Percentiles rank a stretch among this genome's conserved stretches.
Evolutionary conservation across 2,329 filamentous ascomycete species (phyloP).

Genomic region (Trichoderma citrinoviride): DNA sequence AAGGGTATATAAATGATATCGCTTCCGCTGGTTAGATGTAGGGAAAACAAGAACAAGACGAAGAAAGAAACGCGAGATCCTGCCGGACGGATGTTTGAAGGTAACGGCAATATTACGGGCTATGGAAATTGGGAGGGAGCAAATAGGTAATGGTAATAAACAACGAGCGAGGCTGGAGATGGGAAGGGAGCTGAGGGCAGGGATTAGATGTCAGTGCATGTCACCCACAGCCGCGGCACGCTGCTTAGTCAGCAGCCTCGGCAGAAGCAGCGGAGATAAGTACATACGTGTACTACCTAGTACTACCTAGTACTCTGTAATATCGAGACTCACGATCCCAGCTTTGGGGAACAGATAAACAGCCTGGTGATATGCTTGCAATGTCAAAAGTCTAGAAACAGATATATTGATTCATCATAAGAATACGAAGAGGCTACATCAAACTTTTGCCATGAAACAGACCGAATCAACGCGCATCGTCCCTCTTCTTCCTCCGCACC

Average conservation of each 20-base stretch:
- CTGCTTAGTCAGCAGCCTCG: background rate
- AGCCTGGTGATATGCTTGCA: background rate
- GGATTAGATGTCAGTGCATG: conserved; percentile 23
- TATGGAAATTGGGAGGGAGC: background rate
- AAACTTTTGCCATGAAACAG: conserved; percentile 5
- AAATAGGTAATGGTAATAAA: conserved; percentile 14
- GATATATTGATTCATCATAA: conserved; percentile 4
- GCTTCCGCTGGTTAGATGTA: conserved; percentile 1
- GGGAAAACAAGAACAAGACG: background rate
- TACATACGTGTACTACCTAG: too few relatives aligned
- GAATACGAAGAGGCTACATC: conserved; percentile 7
- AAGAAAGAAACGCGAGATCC: background rate
- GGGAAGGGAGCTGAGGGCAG: conserved; percentile 23
- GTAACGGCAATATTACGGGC: background rate
- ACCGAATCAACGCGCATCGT: conserved; percentile 18
- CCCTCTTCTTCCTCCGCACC: conserved; percentile 36
- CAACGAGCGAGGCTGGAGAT: conserved; percentile 5
- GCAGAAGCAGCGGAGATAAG: too few relatives aligned
- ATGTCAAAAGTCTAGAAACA: background rate
- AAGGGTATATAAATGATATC: background rate
- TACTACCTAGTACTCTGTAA: too few relatives aligned
- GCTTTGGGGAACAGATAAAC: too few relatives aligned
- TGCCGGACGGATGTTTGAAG: background rate
- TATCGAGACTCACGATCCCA: too few relatives aligned
- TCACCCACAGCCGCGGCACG: conserved; percentile 30